These are phyloP conservation scores for Chaetomiaceae sp. DNA, from an alignment of 2,329 filamentous ascomycete genomes.

Conservation along the genomic window DNA sequence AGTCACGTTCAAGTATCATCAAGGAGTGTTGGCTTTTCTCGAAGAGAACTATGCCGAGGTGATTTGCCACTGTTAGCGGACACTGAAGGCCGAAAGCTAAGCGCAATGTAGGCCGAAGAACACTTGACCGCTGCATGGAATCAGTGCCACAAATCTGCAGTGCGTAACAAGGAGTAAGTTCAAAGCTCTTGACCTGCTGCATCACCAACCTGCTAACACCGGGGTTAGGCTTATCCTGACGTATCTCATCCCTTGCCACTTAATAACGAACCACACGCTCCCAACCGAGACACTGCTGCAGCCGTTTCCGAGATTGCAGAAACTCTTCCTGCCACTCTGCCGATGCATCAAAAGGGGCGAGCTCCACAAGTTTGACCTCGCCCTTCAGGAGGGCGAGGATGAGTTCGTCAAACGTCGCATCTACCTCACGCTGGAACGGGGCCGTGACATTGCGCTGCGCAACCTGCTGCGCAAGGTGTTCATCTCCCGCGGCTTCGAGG, in stretches of 20 bases:
- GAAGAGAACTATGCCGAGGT: constrained; percentile 88
- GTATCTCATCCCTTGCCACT: constrained; percentile 88
- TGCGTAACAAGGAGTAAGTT: constrained; percentile 72
- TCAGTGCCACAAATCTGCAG: constrained; percentile 68
- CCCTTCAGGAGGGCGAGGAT: constrained; percentile 75
- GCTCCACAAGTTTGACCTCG: constrained; percentile 74
- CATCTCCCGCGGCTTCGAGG: constrained; percentile 73
- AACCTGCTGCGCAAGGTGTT: constrained; percentile 93
- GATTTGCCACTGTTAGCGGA: constrained; percentile 1
- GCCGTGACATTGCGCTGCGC: constrained; percentile 82
- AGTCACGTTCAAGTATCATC: constrained; percentile 94
- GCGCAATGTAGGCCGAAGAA: constrained; percentile 60
- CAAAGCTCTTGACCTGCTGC: neutral
- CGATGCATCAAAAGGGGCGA: constrained; percentile 76
- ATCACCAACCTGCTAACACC: constrained; percentile 2
- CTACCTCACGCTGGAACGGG: constrained; percentile 88
- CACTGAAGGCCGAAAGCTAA: neutral
- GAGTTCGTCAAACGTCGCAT: constrained; percentile 90
- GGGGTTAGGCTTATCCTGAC: constrained; percentile 71
- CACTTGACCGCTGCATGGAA: constrained; percentile 74
- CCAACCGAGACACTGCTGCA: constrained; percentile 66
- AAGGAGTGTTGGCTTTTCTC: constrained; percentile 86
- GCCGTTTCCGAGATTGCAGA: constrained; percentile 69
- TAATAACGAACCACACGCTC: constrained; percentile 80
- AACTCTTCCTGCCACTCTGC: constrained; percentile 71